These are phyloP conservation scores for Hypoxylon trugodes DNA, from an alignment of 495 filamentous ascomycete species.

Conservation along the genomic window DNA sequence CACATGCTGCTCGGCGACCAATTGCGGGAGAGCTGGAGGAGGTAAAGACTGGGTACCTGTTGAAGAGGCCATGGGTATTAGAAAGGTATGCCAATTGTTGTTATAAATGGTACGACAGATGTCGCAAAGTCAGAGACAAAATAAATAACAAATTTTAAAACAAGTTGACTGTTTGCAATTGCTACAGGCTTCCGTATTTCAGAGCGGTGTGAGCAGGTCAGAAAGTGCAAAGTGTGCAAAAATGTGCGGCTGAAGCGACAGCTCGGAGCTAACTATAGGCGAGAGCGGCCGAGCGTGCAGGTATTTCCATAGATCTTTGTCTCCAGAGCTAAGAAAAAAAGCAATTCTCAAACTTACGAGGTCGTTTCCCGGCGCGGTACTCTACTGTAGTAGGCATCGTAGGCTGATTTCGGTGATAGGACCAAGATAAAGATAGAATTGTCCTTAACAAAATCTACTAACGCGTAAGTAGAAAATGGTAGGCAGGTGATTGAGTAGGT, in stretches of 20 bases:
- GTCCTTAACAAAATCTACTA: slow-evolving; percentile 10
- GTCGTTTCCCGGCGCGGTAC: slow-evolving; percentile 43
- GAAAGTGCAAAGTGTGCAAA: not conserved
- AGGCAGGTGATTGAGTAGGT: slow-evolving; percentile 1
- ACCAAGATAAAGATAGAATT: not conserved
- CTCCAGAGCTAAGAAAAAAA: slow-evolving; percentile 2
- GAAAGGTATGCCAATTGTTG: slow-evolving; percentile 9
- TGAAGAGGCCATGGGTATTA: slow-evolving; percentile 35
- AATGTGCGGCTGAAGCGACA: slow-evolving; percentile 17
- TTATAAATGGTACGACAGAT: too few species aligned
- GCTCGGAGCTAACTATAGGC: slow-evolving; percentile 29
- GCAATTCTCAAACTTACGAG: slow-evolving; percentile 42
- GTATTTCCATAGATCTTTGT: not conserved
- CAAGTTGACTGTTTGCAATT: not conserved
- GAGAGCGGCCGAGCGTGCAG: slow-evolving; percentile 1
- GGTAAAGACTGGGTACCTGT: slow-evolving; percentile 88
- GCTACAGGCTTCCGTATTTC: not conserved
- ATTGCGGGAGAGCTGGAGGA: slow-evolving; percentile 85
- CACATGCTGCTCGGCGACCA: slow-evolving; percentile 90
- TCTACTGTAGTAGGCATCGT: slow-evolving; percentile 35
- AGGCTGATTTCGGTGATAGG: not conserved
- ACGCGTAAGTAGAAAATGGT: not conserved
- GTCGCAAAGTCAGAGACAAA: not conserved
- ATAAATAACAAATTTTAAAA: not conserved
- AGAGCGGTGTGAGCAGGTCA: slow-evolving; percentile 4